phyloP scores from a whole-genome alignment of 805 yeast species.

The Brettanomyces naardenensis region DNA sequence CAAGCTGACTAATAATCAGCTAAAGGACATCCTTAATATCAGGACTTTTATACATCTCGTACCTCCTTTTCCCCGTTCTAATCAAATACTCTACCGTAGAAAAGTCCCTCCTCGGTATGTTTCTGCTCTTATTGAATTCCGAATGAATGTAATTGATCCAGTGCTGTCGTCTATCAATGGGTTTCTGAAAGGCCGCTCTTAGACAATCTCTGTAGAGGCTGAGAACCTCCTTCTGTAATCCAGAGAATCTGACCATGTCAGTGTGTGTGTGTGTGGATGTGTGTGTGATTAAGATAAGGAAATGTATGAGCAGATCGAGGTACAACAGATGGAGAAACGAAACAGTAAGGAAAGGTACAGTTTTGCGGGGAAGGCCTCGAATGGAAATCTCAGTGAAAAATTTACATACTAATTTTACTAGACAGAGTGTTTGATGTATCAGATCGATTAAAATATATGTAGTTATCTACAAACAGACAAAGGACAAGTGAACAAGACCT shows the following conservation, averaged over 20 bases:
- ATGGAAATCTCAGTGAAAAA: too few relatives aligned
- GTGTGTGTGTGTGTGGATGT: too few relatives aligned
- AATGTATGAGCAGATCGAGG: too few relatives aligned
- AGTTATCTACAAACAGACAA: background rate
- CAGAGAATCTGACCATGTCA: constrained; percentile 26
- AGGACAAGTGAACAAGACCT: too few relatives aligned
- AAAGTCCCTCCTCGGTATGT: constrained; percentile 69
- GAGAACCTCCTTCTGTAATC: constrained; percentile 46
- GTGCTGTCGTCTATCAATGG: constrained; percentile 26
- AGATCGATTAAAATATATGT: background rate
- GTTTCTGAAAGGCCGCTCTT: constrained; percentile 37
- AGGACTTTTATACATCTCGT: constrained; percentile 65
- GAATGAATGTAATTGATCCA: constrained; percentile 27
- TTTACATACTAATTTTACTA: too few relatives aligned
- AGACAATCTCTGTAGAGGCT: constrained; percentile 41
- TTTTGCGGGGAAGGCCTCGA: too few relatives aligned
- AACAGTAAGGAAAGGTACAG: background rate
- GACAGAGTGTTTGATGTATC: background rate
- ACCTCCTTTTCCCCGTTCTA: constrained; percentile 63
- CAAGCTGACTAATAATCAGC: too few relatives aligned
- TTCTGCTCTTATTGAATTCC: constrained; percentile 56
- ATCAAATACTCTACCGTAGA: constrained; percentile 78
- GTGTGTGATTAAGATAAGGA: background rate
- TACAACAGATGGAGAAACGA: background rate
- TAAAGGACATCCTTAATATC: constrained; percentile 55